Base-by-base conservation (phyloP, 768 basidiomycete species). In the Mycena polygramma region DNA sequence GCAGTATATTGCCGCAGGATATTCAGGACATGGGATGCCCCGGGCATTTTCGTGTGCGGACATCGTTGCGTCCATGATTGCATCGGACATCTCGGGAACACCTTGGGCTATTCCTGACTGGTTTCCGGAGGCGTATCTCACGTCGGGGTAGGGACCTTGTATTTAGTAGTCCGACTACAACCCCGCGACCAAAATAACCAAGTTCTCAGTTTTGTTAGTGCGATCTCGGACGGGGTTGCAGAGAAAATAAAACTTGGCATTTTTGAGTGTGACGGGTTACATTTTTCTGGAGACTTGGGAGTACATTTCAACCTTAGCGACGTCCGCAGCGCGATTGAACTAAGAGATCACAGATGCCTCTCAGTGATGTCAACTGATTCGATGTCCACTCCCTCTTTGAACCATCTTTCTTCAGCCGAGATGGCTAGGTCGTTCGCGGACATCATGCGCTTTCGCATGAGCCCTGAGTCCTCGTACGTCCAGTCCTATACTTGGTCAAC, bases 11-110 rank as follows among this genome's bases (percentile, higher is more conserved):
- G 83, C 89, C 9, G 93, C 90, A 0, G 94, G 93, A 4, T 94
- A 88, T 73, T 84, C 88, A 0, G 94, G 94, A 1, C 94, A 94
- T 71, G 94, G 94, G 0, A 94, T 95, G 92, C 89, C 93, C 6
- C 88, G 92, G 7, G 88, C 91, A 0, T 94, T 86, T 77, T 89
- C 87, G 37, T 93, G 92, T 24, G 70, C 66, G n/a, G 61, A 54
- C 0, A 30, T 71, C 35, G 70, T 72, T 8, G 70, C 66, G 6
- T 63, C 61, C 15, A 68, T 72, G 70, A 22, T 68, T 24, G 61
- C 22, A 6, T 22, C 66, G 8, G 66, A 72, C 19, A 68, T 68
- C 7, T 36, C 65, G 10, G 62, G 61, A 15, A 48, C 17, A 41
- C 20, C n/a, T 7, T 72, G 60, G 61, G 36, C 45, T n/a, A 9